A percentile compares a stretch with the other conserved stretches of the same genome.
Conservation (phyloP, 257 asterid species). For the Capsicum pubescens region DNA sequence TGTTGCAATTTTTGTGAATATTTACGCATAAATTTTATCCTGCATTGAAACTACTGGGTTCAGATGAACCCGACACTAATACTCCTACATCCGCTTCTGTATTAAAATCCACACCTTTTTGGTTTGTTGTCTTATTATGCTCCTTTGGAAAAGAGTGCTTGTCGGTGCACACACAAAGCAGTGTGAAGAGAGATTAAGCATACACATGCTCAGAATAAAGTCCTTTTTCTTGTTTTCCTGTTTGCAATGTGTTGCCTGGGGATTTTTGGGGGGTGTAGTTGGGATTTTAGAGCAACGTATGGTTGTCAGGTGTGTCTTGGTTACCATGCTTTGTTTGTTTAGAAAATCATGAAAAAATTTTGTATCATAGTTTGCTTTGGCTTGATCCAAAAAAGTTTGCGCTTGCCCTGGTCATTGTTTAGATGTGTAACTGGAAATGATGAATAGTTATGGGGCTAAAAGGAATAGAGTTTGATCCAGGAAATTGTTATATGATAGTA, state of each 20-base stretch:
- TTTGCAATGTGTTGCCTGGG: slow-evolving; percentile 8
- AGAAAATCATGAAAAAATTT: not conserved
- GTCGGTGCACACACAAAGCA: not conserved
- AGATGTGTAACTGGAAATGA: slow-evolving; percentile 7
- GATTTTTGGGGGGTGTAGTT: not conserved
- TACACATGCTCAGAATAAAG: not conserved
- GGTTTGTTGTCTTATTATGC: not conserved
- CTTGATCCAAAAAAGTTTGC: not conserved
- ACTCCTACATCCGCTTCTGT: too few species aligned
- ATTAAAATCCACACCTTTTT: not conserved
- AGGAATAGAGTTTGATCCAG: not conserved
- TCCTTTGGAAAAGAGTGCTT: not conserved
- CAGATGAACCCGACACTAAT: too few species aligned
- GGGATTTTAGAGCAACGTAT: not conserved
- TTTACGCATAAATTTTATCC: too few species aligned
- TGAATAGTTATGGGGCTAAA: not conserved
- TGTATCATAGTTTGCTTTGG: not conserved
- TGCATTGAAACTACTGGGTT: too few species aligned
- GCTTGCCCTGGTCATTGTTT: slow-evolving; percentile 16
- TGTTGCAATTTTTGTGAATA: too few species aligned
- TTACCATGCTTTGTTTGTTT: not conserved
- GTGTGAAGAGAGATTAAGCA: slow-evolving; percentile 11
- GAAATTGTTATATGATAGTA: slow-evolving; percentile 10
- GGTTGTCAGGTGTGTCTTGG: not conserved
- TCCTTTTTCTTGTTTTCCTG: slow-evolving; percentile 8